Conservation (phyloP, 345 rosid species). For the Gossypium rotundifolium region DNA sequence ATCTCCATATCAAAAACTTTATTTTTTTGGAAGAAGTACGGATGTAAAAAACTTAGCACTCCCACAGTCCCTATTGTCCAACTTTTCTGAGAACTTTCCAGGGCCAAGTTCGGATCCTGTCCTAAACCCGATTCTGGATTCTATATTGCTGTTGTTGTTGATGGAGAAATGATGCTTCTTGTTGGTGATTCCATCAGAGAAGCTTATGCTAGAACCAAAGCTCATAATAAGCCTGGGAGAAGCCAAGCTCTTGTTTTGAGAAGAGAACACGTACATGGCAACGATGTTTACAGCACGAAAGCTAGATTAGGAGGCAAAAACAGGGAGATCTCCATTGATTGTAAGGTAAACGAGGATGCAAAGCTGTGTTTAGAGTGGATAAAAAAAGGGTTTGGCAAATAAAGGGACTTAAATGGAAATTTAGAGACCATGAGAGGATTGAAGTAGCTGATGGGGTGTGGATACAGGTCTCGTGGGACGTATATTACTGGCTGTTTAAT, state of each 20-base stretch:
- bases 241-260: conserved; percentile 50
- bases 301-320: conserved; percentile 68
- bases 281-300: conserved; percentile 49
- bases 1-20: conserved; percentile 59
- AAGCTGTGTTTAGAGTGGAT: conserved; percentile 55
- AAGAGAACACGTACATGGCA: conserved; percentile 75
- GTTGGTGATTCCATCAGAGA: conserved; percentile 62
- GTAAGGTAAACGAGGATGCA: conserved; percentile 48
- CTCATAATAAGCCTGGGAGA: conserved; percentile 26
- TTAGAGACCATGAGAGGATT: conserved; percentile 74
- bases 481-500: conserved; percentile 79
- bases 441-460: conserved; percentile 59
- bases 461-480: conserved; percentile 87
- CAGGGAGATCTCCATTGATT: conserved; percentile 66
- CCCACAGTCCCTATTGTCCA: conserved; percentile 26
- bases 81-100: conserved; percentile 72
- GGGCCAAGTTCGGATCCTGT: conserved; percentile 73
- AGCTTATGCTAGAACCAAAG: conserved; percentile 51
- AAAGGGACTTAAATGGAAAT: conserved; percentile 83
- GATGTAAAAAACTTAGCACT: conserved; percentile 43
- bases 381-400: conserved; percentile 49
- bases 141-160: conserved; percentile 67
- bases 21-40: conserved; percentile 77
- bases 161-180: conserved; percentile 58
- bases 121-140: conserved; percentile 78